Conservation (phyloP, 768 basidiomycete species). For the Mrakia blollopis region DNA sequence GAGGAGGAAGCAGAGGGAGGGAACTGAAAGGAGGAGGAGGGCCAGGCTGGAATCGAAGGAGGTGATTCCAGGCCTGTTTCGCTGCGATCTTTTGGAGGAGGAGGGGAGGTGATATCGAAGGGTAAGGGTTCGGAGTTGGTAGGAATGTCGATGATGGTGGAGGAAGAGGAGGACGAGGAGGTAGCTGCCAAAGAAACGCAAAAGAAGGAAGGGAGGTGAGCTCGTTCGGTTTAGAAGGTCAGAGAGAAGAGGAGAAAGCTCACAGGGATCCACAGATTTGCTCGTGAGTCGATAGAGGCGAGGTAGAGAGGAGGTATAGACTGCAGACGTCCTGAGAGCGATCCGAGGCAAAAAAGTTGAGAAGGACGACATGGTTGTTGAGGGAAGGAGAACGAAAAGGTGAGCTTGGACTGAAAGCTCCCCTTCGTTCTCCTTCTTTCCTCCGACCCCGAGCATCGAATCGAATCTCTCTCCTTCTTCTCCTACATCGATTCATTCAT, state of each 20-base stretch:
- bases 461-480: background rate
- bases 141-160: too few relatives aligned
- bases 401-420: background rate
- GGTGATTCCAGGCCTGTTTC: background rate
- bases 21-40: background rate
- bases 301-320: background rate
- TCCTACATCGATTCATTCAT: background rate
- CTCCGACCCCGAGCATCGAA: background rate
- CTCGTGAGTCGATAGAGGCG: background rate
- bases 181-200: too few relatives aligned
- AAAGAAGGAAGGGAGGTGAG: background rate
- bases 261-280: background rate
- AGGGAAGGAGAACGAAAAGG: background rate
- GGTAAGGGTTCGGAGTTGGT: background rate
- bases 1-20: too few relatives aligned
- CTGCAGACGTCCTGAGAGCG: background rate
- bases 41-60: background rate
- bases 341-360: background rate
- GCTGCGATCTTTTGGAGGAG: background rate
- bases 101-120: too few relatives aligned
- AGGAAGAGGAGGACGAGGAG: too few relatives aligned
- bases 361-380: background rate
- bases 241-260: background rate
- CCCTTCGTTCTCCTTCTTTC: background rate
- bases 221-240: background rate